A percentile compares a stretch with the other conserved stretches of the same genome.
These are phyloP conservation scores for Chlamydomonas reinhardtii DNA, from an alignment of 163 green algal species.

Conservation along the genomic window DNA sequence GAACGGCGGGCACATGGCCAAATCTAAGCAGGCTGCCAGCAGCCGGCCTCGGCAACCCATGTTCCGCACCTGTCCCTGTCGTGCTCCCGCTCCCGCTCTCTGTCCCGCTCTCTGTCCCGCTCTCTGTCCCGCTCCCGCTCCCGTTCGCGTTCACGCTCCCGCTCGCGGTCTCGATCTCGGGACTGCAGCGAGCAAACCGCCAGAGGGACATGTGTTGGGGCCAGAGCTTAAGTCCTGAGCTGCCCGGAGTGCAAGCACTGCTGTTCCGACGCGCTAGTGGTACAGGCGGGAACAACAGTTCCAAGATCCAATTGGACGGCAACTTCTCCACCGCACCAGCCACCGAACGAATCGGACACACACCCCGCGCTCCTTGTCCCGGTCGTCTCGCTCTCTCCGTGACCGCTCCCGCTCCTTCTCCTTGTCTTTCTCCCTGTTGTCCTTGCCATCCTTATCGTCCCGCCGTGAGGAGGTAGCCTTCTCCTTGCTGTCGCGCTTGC, in stretches of 20 bases:
- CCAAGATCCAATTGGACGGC: too few species aligned
- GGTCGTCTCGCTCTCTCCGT: not conserved
- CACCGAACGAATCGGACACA: too few species aligned
- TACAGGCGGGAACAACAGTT: too few species aligned
- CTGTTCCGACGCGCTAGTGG: too few species aligned
- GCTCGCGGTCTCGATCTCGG: not conserved
- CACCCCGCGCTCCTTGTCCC: not conserved
- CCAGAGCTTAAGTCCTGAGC: too few species aligned
- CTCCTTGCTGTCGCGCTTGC: not conserved
- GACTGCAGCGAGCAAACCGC: too few species aligned
- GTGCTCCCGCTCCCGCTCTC: not conserved
- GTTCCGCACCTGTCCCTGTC: not conserved
- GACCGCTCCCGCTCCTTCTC: not conserved
- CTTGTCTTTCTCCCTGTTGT: not conserved
- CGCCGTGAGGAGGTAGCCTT: not conserved
- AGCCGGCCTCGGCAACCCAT: not conserved
- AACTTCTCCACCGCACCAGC: too few species aligned
- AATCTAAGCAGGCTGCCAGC: too few species aligned
- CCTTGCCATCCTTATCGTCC: not conserved
- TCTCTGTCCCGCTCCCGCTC: conserved; percentile 13
- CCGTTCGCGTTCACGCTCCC: not conserved
- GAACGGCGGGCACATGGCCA: too few species aligned
- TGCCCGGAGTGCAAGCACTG: too few species aligned
- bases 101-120: not conserved
- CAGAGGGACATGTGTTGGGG: too few species aligned